Evolutionary conservation across 306 rosid genomes (phyloP), one percentile per base, ranked within the genome.

Genomic region (Begonia fuchsioides): DNA sequence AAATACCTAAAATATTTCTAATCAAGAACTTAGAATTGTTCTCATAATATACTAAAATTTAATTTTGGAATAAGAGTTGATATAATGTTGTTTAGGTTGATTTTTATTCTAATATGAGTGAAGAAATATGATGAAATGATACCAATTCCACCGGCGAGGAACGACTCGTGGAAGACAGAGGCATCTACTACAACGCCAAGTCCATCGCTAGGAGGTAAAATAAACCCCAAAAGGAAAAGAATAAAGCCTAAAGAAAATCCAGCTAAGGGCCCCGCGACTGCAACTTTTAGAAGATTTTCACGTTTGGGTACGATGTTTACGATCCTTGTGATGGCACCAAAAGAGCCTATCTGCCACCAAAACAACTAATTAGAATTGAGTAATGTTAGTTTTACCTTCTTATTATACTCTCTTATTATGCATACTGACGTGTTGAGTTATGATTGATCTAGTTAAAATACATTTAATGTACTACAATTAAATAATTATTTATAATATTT

Each of bases 71-170:
- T 19, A 19, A 19, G 26, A 19, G 3, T 3, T 1, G 26, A 20
- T 7, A 7, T 1, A 20, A 20, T 3, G 32, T 20, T 20, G 5
- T 20, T 20, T 20, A 20, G 32, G 6, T 20, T 7, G 32, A 20
- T 20, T 1, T 20, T 20, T 20, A 20, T 20, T 20, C 32, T 20
- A 20, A 0, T 1, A 20, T 20, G 3, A 20, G 32, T 1, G 5
- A 20, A 20, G 5, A 20, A 20, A 20, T 20, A 20, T 20, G 56
- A 61, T 10, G 10, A 40, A 60, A 45, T 65, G 63, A 76, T 82
- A 92, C 98, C 98, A 38, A 82, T 80, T 11, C 96, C 86, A 6
- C 98, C 98, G 10, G 84, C 82, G 47, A 92, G 96, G 71, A 92
- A 68, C 44, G 96, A 92, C 54, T 92, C 98, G 15, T 92, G 98